Evolutionary conservation across 106 monocot genomes (phyloP), one percentile per base, ranked within the genome.

Genomic region (Dendrobium catenatum): DNA sequence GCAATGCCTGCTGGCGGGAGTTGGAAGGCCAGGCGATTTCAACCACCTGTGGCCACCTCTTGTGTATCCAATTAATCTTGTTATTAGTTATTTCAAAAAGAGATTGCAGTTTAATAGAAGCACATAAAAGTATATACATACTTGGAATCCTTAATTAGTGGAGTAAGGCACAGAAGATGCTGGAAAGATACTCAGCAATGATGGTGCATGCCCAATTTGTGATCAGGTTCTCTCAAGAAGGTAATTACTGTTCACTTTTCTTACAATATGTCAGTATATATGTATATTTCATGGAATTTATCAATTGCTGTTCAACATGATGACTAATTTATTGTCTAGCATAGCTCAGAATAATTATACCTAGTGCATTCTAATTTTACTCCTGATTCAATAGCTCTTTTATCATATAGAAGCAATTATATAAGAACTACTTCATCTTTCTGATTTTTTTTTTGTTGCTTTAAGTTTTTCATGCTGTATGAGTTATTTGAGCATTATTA

Each of bases 171-270:
- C 88, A 24, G 99, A 99, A 79, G 99, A 99, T 88, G 99, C 99
- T 8, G 83, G 85, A 81, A 99, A 95, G 78, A 95, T 99, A 76
- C 83, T 99, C n/a, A 91, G 73, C 77, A 91, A 84, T 86, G 95
- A 99, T 95, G 91, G 84, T 75, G 87, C 94, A 11, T 99, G 95
- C 82, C 99, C 99, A 78, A 88, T 99, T 67, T 99, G 99, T 78
- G 95, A 99, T 83, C 95, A 99, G 87, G 99, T 91, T 43, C 99
- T 99, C 58, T 93, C 99, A 15, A 99, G 87, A 87, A 99, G 99
- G 99, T 83, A 79, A 17, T 29, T 67, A 11, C 17, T 5, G 64
- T 44, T 24, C 7, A 33, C 7, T 11, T 15, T 76, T 26, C 8
- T 49, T 48, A 48, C 47, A 76, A 26, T n/a, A 2, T 75, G 17